Conservation (phyloP, 345 rosid genomes). For the Euphorbia pulcherrima region DNA sequence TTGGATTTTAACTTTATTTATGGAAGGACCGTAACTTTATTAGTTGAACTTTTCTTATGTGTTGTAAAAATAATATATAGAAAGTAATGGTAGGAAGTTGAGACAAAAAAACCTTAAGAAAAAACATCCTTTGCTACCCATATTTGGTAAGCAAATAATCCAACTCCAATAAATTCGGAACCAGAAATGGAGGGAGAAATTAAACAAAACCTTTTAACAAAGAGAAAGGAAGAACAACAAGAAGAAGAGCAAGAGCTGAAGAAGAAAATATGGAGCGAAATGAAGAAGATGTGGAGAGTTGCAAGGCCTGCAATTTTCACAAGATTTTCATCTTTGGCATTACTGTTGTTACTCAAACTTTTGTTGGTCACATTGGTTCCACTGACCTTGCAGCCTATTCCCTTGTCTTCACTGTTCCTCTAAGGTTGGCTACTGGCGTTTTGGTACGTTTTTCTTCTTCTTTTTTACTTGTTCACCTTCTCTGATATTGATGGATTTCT, state of each 20-base stretch:
- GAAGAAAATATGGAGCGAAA: slow-evolving; percentile 50
- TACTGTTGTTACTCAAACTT: slow-evolving; percentile 53
- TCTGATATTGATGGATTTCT: no score
- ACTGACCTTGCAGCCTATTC: slow-evolving; percentile 70
- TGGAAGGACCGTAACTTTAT: no score
- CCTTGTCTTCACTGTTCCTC: slow-evolving; percentile 51
- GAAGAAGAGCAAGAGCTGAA: slow-evolving; percentile 22
- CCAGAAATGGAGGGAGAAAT: slow-evolving; percentile 3
- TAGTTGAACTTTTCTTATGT: no score
- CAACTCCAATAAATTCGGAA: no score
- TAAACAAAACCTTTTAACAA: slow-evolving; percentile 10
- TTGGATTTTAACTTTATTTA: no score
- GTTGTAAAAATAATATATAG: no score
- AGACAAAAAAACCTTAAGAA: no score
- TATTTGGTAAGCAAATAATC: no score
- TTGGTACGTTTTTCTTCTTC: slow-evolving; percentile 32
- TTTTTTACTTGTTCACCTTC: neutral
- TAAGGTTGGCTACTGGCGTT: slow-evolving; percentile 62
- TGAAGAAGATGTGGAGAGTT: slow-evolving; percentile 62
- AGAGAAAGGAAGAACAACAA: neutral
- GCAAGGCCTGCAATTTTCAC: slow-evolving; percentile 80
- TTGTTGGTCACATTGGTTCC: slow-evolving; percentile 64
- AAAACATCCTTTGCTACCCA: no score
- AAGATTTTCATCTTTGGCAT: slow-evolving; percentile 55
- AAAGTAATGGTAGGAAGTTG: no score